Conservation (phyloP, 176 grass and related monocot species). For the Musa beccarii region DNA sequence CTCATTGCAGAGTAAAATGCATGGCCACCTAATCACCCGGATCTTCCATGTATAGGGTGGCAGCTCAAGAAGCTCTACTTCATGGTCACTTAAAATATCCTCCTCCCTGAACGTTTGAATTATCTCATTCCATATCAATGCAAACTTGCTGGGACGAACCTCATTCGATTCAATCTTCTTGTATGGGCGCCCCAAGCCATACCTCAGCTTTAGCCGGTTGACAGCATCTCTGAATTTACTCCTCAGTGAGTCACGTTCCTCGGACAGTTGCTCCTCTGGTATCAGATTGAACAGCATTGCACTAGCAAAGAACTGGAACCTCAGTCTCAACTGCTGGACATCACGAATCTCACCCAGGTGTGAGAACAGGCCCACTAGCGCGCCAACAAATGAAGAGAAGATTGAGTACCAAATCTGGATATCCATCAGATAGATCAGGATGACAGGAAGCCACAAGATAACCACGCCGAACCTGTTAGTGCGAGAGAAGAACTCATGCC, state of each 20-base stretch:
- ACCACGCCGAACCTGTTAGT: slow-evolving; percentile 73
- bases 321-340: slow-evolving; percentile 66
- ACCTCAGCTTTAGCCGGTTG: slow-evolving; percentile 76
- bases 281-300: slow-evolving; percentile 97
- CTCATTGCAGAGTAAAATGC: slow-evolving; percentile 84
- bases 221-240: slow-evolving; percentile 54
- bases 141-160: slow-evolving; percentile 59
- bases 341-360: slow-evolving; percentile 86
- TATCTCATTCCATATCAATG: slow-evolving; percentile 93
- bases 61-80: slow-evolving; percentile 73
- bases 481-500: slow-evolving; percentile 75
- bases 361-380: slow-evolving; percentile 72
- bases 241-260: slow-evolving; percentile 47
- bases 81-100: slow-evolving; percentile 74
- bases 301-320: slow-evolving; percentile 92
- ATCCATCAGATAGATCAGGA: slow-evolving; percentile 97
- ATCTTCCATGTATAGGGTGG: slow-evolving; percentile 75
- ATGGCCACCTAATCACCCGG: slow-evolving; percentile 92
- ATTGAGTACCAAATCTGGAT: slow-evolving; percentile 96
- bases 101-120: slow-evolving; percentile 82
- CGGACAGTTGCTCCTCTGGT: slow-evolving; percentile 66
- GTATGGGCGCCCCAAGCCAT: slow-evolving; percentile 78
- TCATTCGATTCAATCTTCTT: slow-evolving; percentile 81
- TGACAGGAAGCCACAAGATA: slow-evolving; percentile 69
- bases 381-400: slow-evolving; percentile 69